phyloP scores from a whole-genome alignment of 805 yeast genomes.

The Saturnispora ahearnii region DNA sequence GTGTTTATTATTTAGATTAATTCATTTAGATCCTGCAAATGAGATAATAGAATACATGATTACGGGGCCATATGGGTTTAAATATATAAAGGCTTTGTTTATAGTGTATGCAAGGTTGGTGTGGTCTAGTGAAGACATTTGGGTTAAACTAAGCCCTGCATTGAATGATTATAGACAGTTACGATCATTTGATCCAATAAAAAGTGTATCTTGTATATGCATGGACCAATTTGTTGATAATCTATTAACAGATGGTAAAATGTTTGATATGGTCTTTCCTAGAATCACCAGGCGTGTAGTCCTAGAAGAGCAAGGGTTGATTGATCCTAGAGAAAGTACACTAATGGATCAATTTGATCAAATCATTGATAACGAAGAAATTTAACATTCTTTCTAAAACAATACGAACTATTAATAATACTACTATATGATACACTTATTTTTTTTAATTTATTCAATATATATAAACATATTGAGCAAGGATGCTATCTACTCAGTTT shows the following conservation, averaged over 20 bases:
- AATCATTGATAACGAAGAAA: slow-evolving; percentile 18
- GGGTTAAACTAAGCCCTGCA: slow-evolving; percentile 40
- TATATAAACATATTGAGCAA: too few relatives aligned
- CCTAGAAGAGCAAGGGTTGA: slow-evolving; percentile 34
- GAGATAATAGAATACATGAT: slow-evolving; percentile 49
- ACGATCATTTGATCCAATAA: slow-evolving; percentile 32
- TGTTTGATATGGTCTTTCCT: slow-evolving; percentile 70
- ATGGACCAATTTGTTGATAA: slow-evolving; percentile 73
- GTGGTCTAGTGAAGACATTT: slow-evolving; percentile 13
- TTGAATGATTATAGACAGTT: slow-evolving; percentile 63
- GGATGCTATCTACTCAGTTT: too few relatives aligned
- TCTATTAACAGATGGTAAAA: slow-evolving; percentile 46
- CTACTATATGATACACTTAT: neutral
- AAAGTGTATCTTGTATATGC: slow-evolving; percentile 35
- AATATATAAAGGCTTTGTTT: slow-evolving; percentile 63
- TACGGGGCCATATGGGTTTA: slow-evolving; percentile 56
- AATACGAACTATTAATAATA: neutral
- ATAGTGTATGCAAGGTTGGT: slow-evolving; percentile 52
- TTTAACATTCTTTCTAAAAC: neutral
- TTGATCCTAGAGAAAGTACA: slow-evolving; percentile 33
- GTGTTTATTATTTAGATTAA: slow-evolving; percentile 65
- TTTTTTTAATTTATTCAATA: neutral
- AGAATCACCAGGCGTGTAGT: slow-evolving; percentile 36
- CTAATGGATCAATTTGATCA: slow-evolving; percentile 28
- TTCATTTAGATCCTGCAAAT: slow-evolving; percentile 62